A percentile compares a stretch with the other conserved stretches of the same genome.
Conservation (phyloP, 805 yeast genomes). For the Candida argentea region DNA sequence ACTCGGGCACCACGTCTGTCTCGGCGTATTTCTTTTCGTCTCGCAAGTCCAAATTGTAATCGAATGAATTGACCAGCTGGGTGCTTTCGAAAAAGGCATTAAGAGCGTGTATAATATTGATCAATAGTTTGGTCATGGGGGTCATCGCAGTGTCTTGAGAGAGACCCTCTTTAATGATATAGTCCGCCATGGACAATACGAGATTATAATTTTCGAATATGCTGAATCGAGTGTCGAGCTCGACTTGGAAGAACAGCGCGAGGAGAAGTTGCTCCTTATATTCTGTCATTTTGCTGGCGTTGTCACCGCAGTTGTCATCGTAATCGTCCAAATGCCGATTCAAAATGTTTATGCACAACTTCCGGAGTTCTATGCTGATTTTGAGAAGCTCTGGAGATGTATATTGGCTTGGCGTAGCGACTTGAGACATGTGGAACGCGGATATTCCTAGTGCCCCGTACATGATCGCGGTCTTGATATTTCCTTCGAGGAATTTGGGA, state of each 20-base stretch:
- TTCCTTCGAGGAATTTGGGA: slow-evolving; percentile 4
- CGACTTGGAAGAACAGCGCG: slow-evolving; percentile 26
- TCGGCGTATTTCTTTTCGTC: neutral
- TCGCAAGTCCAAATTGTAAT: slow-evolving; percentile 19
- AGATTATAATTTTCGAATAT: slow-evolving; percentile 34
- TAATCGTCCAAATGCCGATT: slow-evolving; percentile 33
- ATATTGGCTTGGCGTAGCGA: neutral
- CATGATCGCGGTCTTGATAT: slow-evolving; percentile 15
- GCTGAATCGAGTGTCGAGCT: slow-evolving; percentile 27
- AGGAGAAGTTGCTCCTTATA: slow-evolving; percentile 26
- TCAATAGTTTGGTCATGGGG: slow-evolving; percentile 9
- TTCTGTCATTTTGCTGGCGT: slow-evolving; percentile 9
- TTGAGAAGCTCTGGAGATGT: slow-evolving; percentile 14
- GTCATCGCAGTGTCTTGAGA: slow-evolving; percentile 11
- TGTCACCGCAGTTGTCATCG: slow-evolving; percentile 15
- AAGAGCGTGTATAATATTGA: slow-evolving; percentile 21
- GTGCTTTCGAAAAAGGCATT: slow-evolving; percentile 36
- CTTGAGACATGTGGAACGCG: slow-evolving; percentile 8
- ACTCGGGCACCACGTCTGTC: slow-evolving; percentile 2
- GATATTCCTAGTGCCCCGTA: slow-evolving; percentile 17
- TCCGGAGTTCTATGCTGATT: slow-evolving; percentile 24
- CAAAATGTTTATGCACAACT: slow-evolving; percentile 23
- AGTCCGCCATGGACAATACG: slow-evolving; percentile 31
- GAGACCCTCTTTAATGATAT: slow-evolving; percentile 13
- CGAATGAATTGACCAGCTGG: slow-evolving; percentile 36